Evolutionary conservation across 2,329 filamentous ascomycete species (phyloP).

Genomic region (Fusarium anguioides): DNA sequence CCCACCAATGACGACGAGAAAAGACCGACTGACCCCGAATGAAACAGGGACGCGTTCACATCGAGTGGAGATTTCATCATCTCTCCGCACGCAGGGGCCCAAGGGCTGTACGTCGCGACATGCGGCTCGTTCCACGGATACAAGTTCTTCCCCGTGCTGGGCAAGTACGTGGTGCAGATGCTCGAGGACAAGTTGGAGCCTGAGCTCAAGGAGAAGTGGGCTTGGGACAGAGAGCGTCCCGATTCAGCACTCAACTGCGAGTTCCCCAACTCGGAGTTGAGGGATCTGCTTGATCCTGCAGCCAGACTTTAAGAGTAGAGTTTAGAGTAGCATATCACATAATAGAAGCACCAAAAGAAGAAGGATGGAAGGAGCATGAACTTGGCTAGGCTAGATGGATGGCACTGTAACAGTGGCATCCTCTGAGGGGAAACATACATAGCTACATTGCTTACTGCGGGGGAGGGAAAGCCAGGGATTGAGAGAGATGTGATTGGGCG

Average conservation of each 20-base stretch:
- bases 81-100: slow-evolving; percentile 62
- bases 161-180: slow-evolving; percentile 71
- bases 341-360: slow-evolving; percentile 18
- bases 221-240: slow-evolving; percentile 69
- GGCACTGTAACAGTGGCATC: slow-evolving; percentile 12
- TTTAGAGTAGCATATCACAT: background rate
- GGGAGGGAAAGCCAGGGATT: slow-evolving; percentile 16
- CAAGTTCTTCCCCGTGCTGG: slow-evolving; percentile 74
- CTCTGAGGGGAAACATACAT: slow-evolving; percentile 23
- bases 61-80: slow-evolving; percentile 71
- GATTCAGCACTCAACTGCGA: slow-evolving; percentile 63
- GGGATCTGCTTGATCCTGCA: slow-evolving; percentile 56
- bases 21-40: slow-evolving; percentile 10
- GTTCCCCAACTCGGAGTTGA: slow-evolving; percentile 69
- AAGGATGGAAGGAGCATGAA: slow-evolving; percentile 6
- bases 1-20: background rate
- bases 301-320: slow-evolving; percentile 44
- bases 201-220: slow-evolving; percentile 61
- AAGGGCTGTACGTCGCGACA: slow-evolving; percentile 69
- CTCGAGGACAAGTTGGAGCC: slow-evolving; percentile 57
- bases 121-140: slow-evolving; percentile 75
- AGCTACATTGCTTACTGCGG: slow-evolving; percentile 11
- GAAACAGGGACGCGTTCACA: slow-evolving; percentile 71
- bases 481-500: slow-evolving; percentile 14
- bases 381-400: too few species aligned